Conservation (phyloP, 1,284 basidiomycete genomes). For the Anthracocystis walkeri region DNA sequence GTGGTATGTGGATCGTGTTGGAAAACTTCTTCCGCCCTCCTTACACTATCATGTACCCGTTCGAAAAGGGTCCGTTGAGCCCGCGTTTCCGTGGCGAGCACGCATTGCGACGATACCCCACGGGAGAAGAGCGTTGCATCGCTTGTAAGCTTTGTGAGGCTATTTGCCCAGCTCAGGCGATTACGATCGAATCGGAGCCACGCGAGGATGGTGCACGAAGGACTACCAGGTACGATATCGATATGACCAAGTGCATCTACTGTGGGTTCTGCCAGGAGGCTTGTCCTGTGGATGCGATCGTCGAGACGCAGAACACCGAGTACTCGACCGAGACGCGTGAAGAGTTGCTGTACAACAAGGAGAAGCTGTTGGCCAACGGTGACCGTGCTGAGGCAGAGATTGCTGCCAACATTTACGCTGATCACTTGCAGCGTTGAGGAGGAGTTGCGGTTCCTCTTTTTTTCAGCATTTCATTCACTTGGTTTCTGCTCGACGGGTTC, state of each 20-base stretch:
- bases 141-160: constrained; percentile 99
- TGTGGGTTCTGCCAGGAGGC: constrained; percentile 78
- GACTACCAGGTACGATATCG: constrained; percentile 98
- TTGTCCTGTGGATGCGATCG: constrained; percentile 99
- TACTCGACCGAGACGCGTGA: constrained; percentile 97
- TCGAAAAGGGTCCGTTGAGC: constrained; percentile 94
- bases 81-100: constrained; percentile 99
- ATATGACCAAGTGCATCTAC: constrained; percentile 77
- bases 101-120: constrained; percentile 96
- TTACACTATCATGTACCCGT: constrained; percentile 86
- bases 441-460: neutral
- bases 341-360: constrained; percentile 98
- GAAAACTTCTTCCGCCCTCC: constrained; percentile 98
- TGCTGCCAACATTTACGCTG: constrained; percentile 66
- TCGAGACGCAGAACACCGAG: constrained; percentile 78
- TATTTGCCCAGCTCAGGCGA: constrained; percentile 98
- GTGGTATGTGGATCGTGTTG: constrained; percentile 99
- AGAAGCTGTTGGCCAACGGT: constrained; percentile 89
- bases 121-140: constrained; percentile 98
- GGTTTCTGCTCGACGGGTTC: neutral
- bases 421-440: constrained; percentile 65
- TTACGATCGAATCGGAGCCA: constrained; percentile 98
- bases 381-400: constrained; percentile 92
- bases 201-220: constrained; percentile 93
- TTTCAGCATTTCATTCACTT: constrained; percentile 14